Conservation (phyloP, 805 yeast genomes). For the Dipodascus albidus region DNA sequence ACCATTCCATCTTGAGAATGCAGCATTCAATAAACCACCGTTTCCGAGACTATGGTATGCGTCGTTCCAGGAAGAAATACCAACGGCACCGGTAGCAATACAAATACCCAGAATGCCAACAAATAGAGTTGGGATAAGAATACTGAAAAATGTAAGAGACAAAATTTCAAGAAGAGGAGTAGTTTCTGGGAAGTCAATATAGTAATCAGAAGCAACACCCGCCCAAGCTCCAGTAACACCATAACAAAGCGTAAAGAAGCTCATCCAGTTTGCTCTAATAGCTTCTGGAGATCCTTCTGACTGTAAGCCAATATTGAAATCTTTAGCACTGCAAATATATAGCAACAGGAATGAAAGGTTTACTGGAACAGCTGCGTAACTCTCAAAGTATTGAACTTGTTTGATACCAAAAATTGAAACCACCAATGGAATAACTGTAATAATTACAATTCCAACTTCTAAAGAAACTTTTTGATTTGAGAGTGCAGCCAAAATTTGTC, state of each 20-base stretch:
- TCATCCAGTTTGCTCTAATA: conserved; percentile 54
- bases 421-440: conserved; percentile 48
- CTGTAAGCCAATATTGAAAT: conserved; percentile 20
- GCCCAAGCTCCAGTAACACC: conserved; percentile 87
- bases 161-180: conserved; percentile 47
- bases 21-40: conserved; percentile 62
- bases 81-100: conserved; percentile 55
- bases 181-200: conserved; percentile 66
- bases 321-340: conserved; percentile 38
- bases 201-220: conserved; percentile 75
- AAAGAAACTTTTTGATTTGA: conserved; percentile 57
- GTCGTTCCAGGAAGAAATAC: conserved; percentile 43
- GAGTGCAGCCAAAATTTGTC: conserved; percentile 61
- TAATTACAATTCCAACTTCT: conserved; percentile 63
- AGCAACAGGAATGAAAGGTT: conserved; percentile 53
- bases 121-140: conserved; percentile 58
- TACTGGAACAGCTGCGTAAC: conserved; percentile 57
- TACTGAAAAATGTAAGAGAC: conserved; percentile 51
- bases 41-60: conserved; percentile 50
- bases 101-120: conserved; percentile 66
- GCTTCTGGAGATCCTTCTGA: conserved; percentile 32
- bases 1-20: conserved; percentile 60
- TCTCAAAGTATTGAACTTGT: conserved; percentile 56
- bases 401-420: conserved; percentile 74
- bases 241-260: conserved; percentile 61